Evolutionary conservation across 768 basidiomycete species (phyloP).

Genomic region (Leucogyrophana mollusca): DNA sequence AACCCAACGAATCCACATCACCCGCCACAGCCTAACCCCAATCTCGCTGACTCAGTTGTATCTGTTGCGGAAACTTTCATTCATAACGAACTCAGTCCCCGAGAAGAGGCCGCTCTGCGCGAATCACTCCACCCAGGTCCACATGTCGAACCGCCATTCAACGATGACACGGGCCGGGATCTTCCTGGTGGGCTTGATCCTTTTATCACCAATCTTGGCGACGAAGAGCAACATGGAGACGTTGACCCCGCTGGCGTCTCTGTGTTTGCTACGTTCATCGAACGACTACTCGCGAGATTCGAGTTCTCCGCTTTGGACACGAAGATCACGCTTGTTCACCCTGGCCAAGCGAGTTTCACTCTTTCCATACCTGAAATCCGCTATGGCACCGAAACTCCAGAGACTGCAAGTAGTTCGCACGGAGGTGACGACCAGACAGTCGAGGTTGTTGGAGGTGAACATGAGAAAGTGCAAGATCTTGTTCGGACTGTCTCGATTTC

Average conservation of each 20-base stretch:
- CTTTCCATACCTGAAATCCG: constrained; percentile 54
- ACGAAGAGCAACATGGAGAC: constrained; percentile 43
- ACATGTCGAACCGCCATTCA: constrained; percentile 19
- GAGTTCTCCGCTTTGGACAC: constrained; percentile 73
- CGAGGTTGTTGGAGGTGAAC: constrained; percentile 19
- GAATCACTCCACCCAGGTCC: constrained; percentile 60
- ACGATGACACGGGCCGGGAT: constrained; percentile 36
- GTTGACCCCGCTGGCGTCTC: constrained; percentile 74
- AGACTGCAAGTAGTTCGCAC: neutral
- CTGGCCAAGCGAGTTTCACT: constrained; percentile 59
- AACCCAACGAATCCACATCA: constrained; percentile 17
- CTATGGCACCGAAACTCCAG: constrained; percentile 48
- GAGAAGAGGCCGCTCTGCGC: constrained; percentile 70
- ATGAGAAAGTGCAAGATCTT: too few species aligned
- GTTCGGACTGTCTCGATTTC: constrained; percentile 52
- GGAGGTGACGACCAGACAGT: constrained; percentile 9
- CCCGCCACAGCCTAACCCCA: constrained; percentile 23
- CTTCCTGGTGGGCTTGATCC: constrained; percentile 70
- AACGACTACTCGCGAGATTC: constrained; percentile 74
- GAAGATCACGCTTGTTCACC: constrained; percentile 67
- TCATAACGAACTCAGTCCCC: constrained; percentile 72
- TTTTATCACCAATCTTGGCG: constrained; percentile 33
- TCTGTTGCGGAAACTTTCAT: constrained; percentile 87
- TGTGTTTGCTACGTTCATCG: constrained; percentile 77
- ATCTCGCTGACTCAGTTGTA: constrained; percentile 76